phyloP scores from a whole-genome alignment of 768 basidiomycete genomes.

The Tephrocybe rancida region DNA sequence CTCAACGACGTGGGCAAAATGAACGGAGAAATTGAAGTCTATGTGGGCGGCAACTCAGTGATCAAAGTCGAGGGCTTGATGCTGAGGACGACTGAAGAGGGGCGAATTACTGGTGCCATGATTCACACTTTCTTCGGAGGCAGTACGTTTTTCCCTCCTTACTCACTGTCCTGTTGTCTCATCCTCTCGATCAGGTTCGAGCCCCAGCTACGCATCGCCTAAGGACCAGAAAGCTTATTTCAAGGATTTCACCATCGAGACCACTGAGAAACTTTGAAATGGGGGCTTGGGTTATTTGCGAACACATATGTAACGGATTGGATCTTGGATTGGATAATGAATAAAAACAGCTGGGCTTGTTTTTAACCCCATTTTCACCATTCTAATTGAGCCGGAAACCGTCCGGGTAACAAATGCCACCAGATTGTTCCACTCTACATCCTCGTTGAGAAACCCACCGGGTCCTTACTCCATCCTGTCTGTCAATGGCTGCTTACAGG shows the following conservation, averaged over 20 bases:
- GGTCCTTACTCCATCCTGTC: too few species aligned
- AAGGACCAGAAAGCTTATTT: slow-evolving; percentile 2
- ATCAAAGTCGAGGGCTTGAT: slow-evolving; percentile 5
- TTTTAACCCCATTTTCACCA: too few species aligned
- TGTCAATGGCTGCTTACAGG: too few species aligned
- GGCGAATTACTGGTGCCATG: slow-evolving; percentile 28
- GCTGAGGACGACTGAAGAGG: slow-evolving; percentile 7
- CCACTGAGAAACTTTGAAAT: background rate
- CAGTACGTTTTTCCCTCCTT: slow-evolving; percentile 7
- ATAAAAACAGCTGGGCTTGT: too few species aligned
- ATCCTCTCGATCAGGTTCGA: slow-evolving; percentile 5
- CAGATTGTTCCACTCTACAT: too few species aligned
- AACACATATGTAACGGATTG: too few species aligned
- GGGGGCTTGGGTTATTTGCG: too few species aligned
- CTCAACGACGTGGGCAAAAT: slow-evolving; percentile 55
- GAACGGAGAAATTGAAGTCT: slow-evolving; percentile 60
- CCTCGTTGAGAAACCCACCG: too few species aligned
- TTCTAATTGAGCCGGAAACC: too few species aligned
- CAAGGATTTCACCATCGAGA: background rate
- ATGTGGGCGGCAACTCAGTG: slow-evolving; percentile 35
- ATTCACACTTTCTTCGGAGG: slow-evolving; percentile 26
- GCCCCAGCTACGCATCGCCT: background rate
- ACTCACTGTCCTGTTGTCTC: background rate
- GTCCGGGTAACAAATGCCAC: too few species aligned
- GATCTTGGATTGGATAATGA: too few species aligned